These are phyloP conservation scores for Fragaria ananassa DNA, from an alignment of 306 rosid species.

Conservation along the genomic window DNA sequence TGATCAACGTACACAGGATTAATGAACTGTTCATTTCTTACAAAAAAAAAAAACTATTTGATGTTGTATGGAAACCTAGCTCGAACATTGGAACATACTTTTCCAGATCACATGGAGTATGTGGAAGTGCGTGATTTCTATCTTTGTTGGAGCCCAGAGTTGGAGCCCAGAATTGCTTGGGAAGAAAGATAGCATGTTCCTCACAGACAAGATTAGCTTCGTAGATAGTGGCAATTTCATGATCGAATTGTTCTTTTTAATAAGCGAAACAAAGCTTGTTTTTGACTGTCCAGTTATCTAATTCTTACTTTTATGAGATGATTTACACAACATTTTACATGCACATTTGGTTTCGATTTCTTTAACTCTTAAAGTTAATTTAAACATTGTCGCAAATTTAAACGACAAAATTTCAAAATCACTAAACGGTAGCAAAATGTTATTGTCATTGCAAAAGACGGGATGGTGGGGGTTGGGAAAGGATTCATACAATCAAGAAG, in stretches of 20 bases:
- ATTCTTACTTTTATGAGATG: not conserved
- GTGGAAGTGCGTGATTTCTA: not conserved
- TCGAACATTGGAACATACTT: not conserved
- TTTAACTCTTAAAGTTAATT: not conserved
- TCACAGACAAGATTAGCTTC: not conserved
- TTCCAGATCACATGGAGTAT: conserved; percentile 5
- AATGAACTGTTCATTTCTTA: too few relatives aligned
- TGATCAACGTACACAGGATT: not conserved
- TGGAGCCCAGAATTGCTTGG: conserved; percentile 1
- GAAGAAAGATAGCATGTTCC: not conserved
- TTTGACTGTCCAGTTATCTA: not conserved
- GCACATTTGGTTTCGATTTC: not conserved
- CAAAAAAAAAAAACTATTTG: not conserved
- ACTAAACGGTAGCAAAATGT: not conserved
- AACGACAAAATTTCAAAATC: not conserved
- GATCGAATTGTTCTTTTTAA: not conserved
- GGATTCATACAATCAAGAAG: not conserved
- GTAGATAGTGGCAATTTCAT: not conserved
- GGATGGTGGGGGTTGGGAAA: conserved; percentile 3
- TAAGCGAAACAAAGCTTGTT: not conserved
- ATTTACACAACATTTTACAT: not conserved
- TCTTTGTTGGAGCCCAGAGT: not conserved
- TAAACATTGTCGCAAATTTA: not conserved
- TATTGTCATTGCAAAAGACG: not conserved
- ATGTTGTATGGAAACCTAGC: not conserved